Evolutionary conservation across 805 yeast species (phyloP), one percentile per base, ranked within the genome.

Genomic region (Zygotorulaspora danielsina): DNA sequence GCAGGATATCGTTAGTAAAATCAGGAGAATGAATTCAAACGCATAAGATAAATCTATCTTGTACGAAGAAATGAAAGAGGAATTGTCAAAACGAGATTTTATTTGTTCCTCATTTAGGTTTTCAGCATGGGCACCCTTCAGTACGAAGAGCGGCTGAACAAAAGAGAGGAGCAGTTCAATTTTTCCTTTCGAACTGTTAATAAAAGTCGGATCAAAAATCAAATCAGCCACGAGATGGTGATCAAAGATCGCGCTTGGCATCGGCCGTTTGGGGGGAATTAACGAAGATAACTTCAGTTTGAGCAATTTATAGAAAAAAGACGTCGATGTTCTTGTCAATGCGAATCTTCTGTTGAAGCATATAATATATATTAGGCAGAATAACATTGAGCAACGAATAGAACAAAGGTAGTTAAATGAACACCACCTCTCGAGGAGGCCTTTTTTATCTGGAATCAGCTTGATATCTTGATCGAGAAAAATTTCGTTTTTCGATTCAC

Each of bases 1-100:
- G 11, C 73, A 53, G 1, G 83, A 76, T 9, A 74, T 46, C 17
- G 78, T 66, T 46, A 82, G 75, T 1, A 71, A 48, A 18, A 80
- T 43, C 9, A 76, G 66, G 5, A 79, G 63, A 2, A 70, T 45
- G 46, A 79, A 73, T 55, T 83, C 90, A 36, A 81, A 49, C 18
- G 75, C 62, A 49, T 74, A 80, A 22, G 72, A 68, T 12, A 65
- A 50, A 51, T 77, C 78, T 53, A 73, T 70, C 38, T 65, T 63
- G 55, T 67, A 68, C n/a, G 64, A 54, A 1, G 64, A 54, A 17
- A 51, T 49, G 17, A 58, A 32, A 13, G 54, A 50, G 19, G 54
- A 46, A 13, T 19, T 11, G 24, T 39, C 32, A 26, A 37, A 44
- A 10, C 36, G 30, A 9, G 22, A 11, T 5, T 26, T 19, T 11